Conservation (phyloP, 805 yeast genomes). For the Ogataea degrootiae region DNA sequence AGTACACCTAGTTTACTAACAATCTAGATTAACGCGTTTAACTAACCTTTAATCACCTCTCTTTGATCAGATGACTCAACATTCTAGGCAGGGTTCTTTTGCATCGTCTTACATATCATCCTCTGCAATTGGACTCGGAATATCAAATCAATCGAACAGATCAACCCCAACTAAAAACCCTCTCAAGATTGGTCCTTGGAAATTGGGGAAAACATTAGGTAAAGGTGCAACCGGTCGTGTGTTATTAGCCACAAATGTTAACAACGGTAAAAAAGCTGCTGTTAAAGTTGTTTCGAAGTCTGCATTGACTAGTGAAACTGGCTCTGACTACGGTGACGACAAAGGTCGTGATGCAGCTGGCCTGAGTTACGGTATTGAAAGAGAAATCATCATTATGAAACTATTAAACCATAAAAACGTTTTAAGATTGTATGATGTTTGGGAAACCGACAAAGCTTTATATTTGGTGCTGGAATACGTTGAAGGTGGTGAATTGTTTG, state of each 20-base stretch:
- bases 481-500: constrained; percentile 96
- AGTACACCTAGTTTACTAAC: background rate
- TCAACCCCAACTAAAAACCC: constrained; percentile 32
- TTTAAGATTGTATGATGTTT: constrained; percentile 74
- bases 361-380: constrained; percentile 78
- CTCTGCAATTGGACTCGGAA: constrained; percentile 34
- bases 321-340: constrained; percentile 15
- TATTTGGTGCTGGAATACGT: constrained; percentile 91
- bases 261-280: constrained; percentile 88
- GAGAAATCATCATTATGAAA: constrained; percentile 84
- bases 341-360: constrained; percentile 46
- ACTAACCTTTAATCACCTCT: background rate
- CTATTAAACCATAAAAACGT: constrained; percentile 73
- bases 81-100: constrained; percentile 57
- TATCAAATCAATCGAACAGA: constrained; percentile 14
- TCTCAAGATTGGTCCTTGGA: constrained; percentile 85
- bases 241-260: constrained; percentile 79
- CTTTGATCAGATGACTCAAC: constrained; percentile 29
- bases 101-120: constrained; percentile 50
- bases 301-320: constrained; percentile 39
- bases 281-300: constrained; percentile 94
- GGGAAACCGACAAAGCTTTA: constrained; percentile 80
- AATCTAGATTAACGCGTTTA: background rate
- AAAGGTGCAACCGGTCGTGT: constrained; percentile 97
- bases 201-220: constrained; percentile 89